Evolutionary conservation across 2,329 filamentous ascomycete species (phyloP), one percentile per base, ranked within the genome.

Genomic region (Drechslera avenae): DNA sequence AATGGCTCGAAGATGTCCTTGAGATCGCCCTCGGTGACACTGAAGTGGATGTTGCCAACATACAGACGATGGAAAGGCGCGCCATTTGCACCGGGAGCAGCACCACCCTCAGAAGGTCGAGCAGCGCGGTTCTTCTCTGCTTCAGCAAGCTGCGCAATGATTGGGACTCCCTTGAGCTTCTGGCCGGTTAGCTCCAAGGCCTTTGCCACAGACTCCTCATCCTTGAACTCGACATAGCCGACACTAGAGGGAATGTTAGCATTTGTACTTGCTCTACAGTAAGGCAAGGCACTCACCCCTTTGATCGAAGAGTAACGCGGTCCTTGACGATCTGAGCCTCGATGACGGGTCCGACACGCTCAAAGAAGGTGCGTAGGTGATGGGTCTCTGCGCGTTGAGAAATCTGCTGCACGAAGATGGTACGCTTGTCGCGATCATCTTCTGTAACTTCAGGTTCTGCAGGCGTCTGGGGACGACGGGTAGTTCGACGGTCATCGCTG

Each of bases 261-360:
- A 58, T 31, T 23, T 26, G 14, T 32, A 1, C 14, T 21, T 41
- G 18, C 2, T 17, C 30, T 16, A 9, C 13, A 18, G 26, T 30
- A 6, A 52, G 26, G 41, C 13, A 13, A 35, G 34, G 41, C 45
- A 74, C 88, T 71, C 81, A 96, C 93, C 94, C 94, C 82, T 99
- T 99, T 57, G 92, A 97, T 77, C 94, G 90, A 66, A 91, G 90
- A 77, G 91, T 97, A 57, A 99, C 92, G 57, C 94, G 86, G 68
- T 99, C 94, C 77, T 97, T 97, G 45, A 99, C 94, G 68, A 99
- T 99, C 79, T 97, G 94, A 42, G 94, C 94, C 74, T 97, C 94
- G 66, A 94, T 95, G 47, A 99, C 94, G 32, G 90, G 87, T 57
- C 94, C 94, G 66, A 94, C 89, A 76, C 93, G 92, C 74, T 96